These are phyloP conservation scores for Colletotrichum graminicola DNA, from an alignment of 2,329 filamentous ascomycete genomes.

Conservation along the genomic window DNA sequence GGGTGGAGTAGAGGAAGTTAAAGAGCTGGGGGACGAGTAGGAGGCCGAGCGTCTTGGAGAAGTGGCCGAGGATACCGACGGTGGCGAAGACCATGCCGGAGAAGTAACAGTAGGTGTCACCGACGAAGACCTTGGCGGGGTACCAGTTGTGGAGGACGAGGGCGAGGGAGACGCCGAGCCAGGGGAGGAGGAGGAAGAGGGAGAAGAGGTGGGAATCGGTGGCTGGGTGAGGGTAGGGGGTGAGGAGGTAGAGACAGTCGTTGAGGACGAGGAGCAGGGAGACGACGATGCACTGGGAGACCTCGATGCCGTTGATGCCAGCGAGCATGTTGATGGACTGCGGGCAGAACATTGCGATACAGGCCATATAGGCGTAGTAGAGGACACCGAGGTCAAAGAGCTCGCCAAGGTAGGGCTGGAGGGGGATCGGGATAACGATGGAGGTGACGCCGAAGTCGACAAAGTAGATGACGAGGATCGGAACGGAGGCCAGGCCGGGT, in stretches of 20 bases:
- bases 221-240: conserved; percentile 89
- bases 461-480: conserved; percentile 96
- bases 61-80: conserved; percentile 95
- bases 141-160: conserved; percentile 95
- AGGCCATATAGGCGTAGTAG: conserved; percentile 98
- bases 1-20: conserved; percentile 95
- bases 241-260: conserved; percentile 87
- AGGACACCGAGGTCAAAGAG: conserved; percentile 84
- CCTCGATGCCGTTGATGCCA: conserved; percentile 98
- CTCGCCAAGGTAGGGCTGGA: conserved; percentile 86
- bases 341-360: conserved; percentile 95
- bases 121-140: conserved; percentile 93
- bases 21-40: conserved; percentile 94
- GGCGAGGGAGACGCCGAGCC: conserved; percentile 90
- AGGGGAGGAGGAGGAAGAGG: conserved; percentile 92
- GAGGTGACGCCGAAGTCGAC: conserved; percentile 98
- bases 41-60: conserved; percentile 94
- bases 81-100: conserved; percentile 99
- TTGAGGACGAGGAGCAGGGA: conserved; percentile 86
- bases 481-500: conserved; percentile 91
- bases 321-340: conserved; percentile 99
- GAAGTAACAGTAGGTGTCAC: conserved; percentile 99
- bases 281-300: conserved; percentile 92
- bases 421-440: conserved; percentile 88
- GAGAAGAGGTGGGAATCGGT: conserved; percentile 97